Evolutionary conservation across 805 yeast genomes (phyloP).

Genomic region (Yamadazyma ubonensis): DNA sequence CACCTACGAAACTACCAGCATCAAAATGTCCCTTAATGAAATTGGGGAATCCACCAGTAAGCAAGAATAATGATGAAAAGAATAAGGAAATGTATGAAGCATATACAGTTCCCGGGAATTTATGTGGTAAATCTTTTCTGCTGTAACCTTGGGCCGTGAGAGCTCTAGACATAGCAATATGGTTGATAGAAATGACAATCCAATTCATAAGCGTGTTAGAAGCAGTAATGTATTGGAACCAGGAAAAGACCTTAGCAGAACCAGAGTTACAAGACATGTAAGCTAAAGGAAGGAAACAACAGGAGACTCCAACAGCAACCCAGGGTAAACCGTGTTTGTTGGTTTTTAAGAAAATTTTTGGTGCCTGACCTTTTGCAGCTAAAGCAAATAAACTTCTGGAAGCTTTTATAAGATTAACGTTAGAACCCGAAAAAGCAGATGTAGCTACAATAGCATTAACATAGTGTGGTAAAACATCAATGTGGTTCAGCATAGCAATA

Average conservation of each 20-base stretch:
- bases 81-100: slow-evolving; percentile 33
- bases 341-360: slow-evolving; percentile 29
- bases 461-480: slow-evolving; percentile 33
- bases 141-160: slow-evolving; percentile 19
- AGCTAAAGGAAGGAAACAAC: slow-evolving; percentile 33
- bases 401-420: slow-evolving; percentile 26
- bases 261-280: slow-evolving; percentile 45
- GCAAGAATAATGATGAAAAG: slow-evolving; percentile 35
- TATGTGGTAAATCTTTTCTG: slow-evolving; percentile 23
- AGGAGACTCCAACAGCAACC: slow-evolving; percentile 18
- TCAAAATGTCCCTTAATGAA: slow-evolving; percentile 55
- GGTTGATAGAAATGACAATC: slow-evolving; percentile 55
- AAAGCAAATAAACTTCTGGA: slow-evolving; percentile 34
- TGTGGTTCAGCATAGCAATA: slow-evolving; percentile 35
- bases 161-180: slow-evolving; percentile 53
- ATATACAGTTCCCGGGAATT: slow-evolving; percentile 26
- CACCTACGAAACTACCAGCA: slow-evolving; percentile 61
- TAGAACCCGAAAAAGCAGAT: slow-evolving; percentile 41
- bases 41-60: slow-evolving; percentile 71
- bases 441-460: slow-evolving; percentile 40
- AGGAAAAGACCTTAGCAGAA: slow-evolving; percentile 62
- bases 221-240: slow-evolving; percentile 58
- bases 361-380: slow-evolving; percentile 33
- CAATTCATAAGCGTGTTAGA: slow-evolving; percentile 65
- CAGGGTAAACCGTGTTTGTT: slow-evolving; percentile 25